Base-by-base conservation (phyloP, 2,329 filamentous ascomycete genomes). In the Cladosporium colombiae region DNA sequence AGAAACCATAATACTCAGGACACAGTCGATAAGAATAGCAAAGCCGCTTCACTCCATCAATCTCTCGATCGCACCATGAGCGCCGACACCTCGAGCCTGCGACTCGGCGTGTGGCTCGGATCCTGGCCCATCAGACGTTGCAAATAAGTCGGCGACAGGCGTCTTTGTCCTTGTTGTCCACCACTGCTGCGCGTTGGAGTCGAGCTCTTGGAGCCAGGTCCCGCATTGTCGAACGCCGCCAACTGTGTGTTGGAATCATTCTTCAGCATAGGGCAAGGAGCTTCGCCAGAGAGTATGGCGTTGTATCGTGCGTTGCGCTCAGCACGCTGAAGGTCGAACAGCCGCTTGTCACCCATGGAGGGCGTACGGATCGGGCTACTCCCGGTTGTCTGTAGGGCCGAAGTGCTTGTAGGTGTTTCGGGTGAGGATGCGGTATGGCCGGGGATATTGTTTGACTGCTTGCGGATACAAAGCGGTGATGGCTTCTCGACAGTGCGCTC, bases 241-340 rank as follows among this genome's bases (percentile, higher is more conserved):
- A 63, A n/a, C 33, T 63, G 50, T 25, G 56, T 35, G 37, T 40
- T 50, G 5, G 33, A 55, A 25, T 46, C 27, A 2, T 18, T 10
- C 21, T 62, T 25, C 16, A 7, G 5, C 18, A 56, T 27, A 18
- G 23, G n/a, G 31, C 11, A 16, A 33, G 37, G 50, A 21, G 18
- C n/a, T 7, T 11, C 44, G 21, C 40, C 29, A 14, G 31, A 50
- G 14, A 61, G 57, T 25, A 74, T 60, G 13, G 71, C 71, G 37
- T 73, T 73, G 67, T 74, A 74, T 18, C 72, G 69, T 64, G 68
- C 69, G 50, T 73, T 70, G 44, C 72, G 68, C n/a, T 70, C 65
- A 8, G 73, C 72, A n/a, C 71, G 66, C 60, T 68, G 68, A 52
- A 69, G 61, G n/a, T 73, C 71, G 49, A 72, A 72, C 3, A 68